Base-by-base conservation (phyloP, 2,329 filamentous ascomycete species). In the Colletotrichum nymphaeae region DNA sequence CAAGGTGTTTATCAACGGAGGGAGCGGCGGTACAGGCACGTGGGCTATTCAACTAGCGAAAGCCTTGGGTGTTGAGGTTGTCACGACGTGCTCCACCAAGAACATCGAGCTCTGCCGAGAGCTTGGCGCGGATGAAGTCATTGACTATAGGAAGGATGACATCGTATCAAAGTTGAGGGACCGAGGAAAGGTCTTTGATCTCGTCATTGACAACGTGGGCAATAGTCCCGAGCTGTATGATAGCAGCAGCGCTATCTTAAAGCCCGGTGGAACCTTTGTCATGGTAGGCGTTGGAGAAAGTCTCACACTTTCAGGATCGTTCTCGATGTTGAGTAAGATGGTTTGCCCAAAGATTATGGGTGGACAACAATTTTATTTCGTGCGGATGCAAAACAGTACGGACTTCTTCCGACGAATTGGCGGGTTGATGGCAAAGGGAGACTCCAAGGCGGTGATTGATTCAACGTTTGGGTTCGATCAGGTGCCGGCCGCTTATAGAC, bases 191-290 rank as follows among this genome's bases (percentile, higher is more conserved):
- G 57, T 74, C 2, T 80, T 78, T 32, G 79, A 79, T 30, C 66
- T 78, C 1, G 75, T 76, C n/a, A 60, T 81, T n/a, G 80, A 81
- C 75, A 77, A 77, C 28, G 75, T 77, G 8, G 79, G 78, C 11
- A 32, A 28, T 3, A 63, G 59, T 28, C 42, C 71, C n/a, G 73
- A 49, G 16, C 72, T 80, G 11, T 80, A 78, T 72, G 73, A 69
- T 42, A 56, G 66, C 5, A 35, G 53, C 42, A 60, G 49, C 24
- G 14, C 37, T 4, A 72, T 67, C 32, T 84, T 94, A 42, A 85
- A 87, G 72, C 82, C 86, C 19, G 86, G 89, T 62, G 92, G 92
- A 5, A 85, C 85, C 16, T 91, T 93, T 76, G 87, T 93, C 69
- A 90, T 93, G 80, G 86, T 94, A 58, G 92, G 92, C n/a, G 67